These are phyloP conservation scores for Helianthus tuberosus DNA, from an alignment of 129 eudicot species.

Conservation along the genomic window DNA sequence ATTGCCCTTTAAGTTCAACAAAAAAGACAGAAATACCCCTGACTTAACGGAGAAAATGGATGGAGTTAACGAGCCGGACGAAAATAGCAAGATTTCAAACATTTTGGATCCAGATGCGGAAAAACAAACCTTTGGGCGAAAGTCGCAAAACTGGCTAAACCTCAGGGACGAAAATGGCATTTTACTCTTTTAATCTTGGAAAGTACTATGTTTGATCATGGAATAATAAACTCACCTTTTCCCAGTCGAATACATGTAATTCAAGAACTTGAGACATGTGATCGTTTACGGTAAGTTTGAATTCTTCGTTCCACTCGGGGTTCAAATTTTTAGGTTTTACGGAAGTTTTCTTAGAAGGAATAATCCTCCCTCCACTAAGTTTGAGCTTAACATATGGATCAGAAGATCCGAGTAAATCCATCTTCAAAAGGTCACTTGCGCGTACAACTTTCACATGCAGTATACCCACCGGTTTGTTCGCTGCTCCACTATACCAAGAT, in stretches of 20 bases:
- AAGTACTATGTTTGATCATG: background rate
- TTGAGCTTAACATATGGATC: conserved; percentile 63
- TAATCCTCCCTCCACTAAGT: conserved; percentile 61
- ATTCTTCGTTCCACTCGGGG: conserved; percentile 67
- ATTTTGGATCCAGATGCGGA: too few relatives aligned
- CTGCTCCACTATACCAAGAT: conserved; percentile 45
- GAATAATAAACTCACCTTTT: conserved; percentile 44
- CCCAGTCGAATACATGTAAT: conserved; percentile 63
- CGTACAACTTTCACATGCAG: conserved; percentile 58
- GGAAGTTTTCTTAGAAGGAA: conserved; percentile 54
- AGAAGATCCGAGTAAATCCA: conserved; percentile 58
- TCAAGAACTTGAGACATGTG: conserved; percentile 63
- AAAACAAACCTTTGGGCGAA: too few relatives aligned
- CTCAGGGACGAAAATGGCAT: too few relatives aligned
- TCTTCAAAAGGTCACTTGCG: conserved; percentile 52
- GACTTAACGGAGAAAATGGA: too few relatives aligned
- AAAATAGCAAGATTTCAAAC: too few relatives aligned
- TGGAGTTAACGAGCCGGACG: too few relatives aligned
- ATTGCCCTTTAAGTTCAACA: too few relatives aligned
- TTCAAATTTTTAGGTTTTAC: conserved; percentile 53
- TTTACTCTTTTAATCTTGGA: background rate
- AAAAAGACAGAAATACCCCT: too few relatives aligned
- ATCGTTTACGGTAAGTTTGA: conserved; percentile 60
- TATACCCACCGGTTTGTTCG: conserved; percentile 64
- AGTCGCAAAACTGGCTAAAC: too few relatives aligned